These are phyloP conservation scores for Tuber brumale DNA, from an alignment of 495 filamentous ascomycete species.

Conservation along the genomic window DNA sequence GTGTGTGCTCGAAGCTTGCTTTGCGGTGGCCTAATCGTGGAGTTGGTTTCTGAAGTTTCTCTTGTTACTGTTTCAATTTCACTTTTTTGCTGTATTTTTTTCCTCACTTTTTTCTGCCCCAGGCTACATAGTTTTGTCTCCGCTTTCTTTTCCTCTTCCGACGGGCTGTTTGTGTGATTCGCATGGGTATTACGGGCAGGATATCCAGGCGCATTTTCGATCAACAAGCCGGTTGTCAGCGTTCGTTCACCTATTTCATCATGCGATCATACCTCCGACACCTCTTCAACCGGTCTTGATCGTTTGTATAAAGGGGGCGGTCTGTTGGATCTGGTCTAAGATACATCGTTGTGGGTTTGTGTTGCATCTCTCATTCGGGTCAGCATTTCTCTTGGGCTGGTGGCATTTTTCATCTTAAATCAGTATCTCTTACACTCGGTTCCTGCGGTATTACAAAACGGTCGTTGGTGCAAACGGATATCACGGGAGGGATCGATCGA, in stretches of 20 bases:
- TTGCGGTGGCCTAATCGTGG: conserved; percentile 18
- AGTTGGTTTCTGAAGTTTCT: conserved; percentile 23
- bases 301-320: conserved; percentile 19
- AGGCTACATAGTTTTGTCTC: conserved; percentile 4
- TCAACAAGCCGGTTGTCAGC: conserved; percentile 24
- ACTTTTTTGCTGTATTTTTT: conserved; percentile 17
- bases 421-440: conserved; percentile 28
- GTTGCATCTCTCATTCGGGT: conserved; percentile 20
- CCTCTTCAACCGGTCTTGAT: conserved; percentile 20
- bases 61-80: conserved; percentile 25
- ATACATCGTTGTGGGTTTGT: conserved; percentile 18
- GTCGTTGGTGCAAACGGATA: conserved; percentile 22
- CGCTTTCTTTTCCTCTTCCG: conserved; percentile 5
- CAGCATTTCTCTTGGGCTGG: conserved; percentile 11
- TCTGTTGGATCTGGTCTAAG: conserved; percentile 8
- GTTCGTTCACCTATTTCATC: conserved; percentile 18
- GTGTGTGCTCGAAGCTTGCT: conserved; percentile 32
- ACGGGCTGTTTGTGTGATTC: conserved; percentile 25
- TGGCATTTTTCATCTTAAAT: conserved; percentile 30
- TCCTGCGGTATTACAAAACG: conserved; percentile 15
- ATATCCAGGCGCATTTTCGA: conserved; percentile 19
- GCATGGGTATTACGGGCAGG: conserved; percentile 5
- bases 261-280: conserved; percentile 14
- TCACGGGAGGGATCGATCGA: conserved; percentile 18
- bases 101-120: neutral